Evolutionary conservation across 768 basidiomycete genomes (phyloP).

Genomic region (Hemileccinum rubropunctum): DNA sequence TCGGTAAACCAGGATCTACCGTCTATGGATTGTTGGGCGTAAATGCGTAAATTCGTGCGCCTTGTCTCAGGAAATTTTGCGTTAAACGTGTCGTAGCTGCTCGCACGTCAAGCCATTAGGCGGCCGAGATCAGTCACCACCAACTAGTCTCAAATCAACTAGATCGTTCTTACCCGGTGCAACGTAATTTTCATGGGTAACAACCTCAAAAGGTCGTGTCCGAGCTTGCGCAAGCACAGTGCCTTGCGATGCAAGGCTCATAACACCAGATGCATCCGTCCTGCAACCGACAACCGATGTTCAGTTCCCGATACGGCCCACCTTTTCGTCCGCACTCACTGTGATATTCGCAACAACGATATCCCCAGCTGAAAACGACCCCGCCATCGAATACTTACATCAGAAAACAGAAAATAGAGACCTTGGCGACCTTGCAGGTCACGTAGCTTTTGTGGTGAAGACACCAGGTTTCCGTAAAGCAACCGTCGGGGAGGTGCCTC

Average conservation of each 20-base stretch:
- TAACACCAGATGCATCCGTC: slow-evolving; percentile 48
- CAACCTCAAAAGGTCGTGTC: slow-evolving; percentile 77
- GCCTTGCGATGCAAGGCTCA: slow-evolving; percentile 56
- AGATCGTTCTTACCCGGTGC: slow-evolving; percentile 65
- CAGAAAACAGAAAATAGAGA: slow-evolving; percentile 88
- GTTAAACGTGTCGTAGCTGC: slow-evolving; percentile 51
- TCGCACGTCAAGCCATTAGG: slow-evolving; percentile 13
- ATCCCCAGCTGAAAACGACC: slow-evolving; percentile 77
- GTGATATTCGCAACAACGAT: slow-evolving; percentile 69
- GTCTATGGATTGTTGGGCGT: slow-evolving; percentile 36
- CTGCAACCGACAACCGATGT: slow-evolving; percentile 29
- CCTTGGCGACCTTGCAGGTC: slow-evolving; percentile 79
- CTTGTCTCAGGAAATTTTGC: slow-evolving; percentile 56
- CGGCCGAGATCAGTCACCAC: slow-evolving; percentile 12
- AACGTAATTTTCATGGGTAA: slow-evolving; percentile 67
- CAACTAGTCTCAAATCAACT: slow-evolving; percentile 16
- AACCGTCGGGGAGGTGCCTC: slow-evolving; percentile 52
- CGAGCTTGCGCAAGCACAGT: slow-evolving; percentile 66
- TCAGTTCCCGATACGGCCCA: slow-evolving; percentile 11
- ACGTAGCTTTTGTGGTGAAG: slow-evolving; percentile 74
- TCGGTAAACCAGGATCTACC: slow-evolving; percentile 19
- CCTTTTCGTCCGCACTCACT: slow-evolving; percentile 46
- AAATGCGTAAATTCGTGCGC: slow-evolving; percentile 55
- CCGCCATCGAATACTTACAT: slow-evolving; percentile 79
- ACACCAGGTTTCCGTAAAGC: slow-evolving; percentile 83